Percentiles rank a stretch among this genome's conserved stretches.
Evolutionary conservation across 2,329 filamentous ascomycete species (phyloP).

Genomic region (Arthrobotrys sphaeroides): DNA sequence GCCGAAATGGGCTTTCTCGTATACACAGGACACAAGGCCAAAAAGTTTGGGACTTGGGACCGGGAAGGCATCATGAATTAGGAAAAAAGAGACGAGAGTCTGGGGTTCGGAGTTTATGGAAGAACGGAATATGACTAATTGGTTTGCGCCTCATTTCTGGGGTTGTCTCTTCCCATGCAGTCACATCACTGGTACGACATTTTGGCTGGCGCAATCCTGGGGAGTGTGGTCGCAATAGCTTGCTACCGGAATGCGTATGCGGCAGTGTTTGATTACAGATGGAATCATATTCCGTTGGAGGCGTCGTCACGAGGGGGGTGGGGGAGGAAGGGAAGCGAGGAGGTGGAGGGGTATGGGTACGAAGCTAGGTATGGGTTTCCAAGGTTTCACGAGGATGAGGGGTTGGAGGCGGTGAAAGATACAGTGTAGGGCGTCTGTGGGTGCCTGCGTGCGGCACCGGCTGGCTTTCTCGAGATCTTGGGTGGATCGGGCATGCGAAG

Average conservation of each 20-base stretch:
- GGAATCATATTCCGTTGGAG: constrained; percentile 31
- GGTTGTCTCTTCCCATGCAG: constrained; percentile 8
- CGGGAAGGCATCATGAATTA: constrained; percentile 7
- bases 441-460: background rate
- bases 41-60: constrained; percentile 4
- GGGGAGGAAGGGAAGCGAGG: background rate
- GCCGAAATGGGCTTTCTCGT: constrained; percentile 38
- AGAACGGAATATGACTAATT: constrained; percentile 8
- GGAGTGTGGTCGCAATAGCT: constrained; percentile 29
- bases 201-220: constrained; percentile 30
- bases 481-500: background rate
- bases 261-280: constrained; percentile 4
- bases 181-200: constrained; percentile 38
- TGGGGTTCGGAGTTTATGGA: constrained; percentile 13
- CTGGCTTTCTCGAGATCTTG: background rate
- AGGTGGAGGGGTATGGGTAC: constrained; percentile 2
- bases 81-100: constrained; percentile 21
- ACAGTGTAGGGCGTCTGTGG: background rate
- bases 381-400: background rate
- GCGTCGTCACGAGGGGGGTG: constrained; percentile 18
- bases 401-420: background rate
- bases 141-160: constrained; percentile 18
- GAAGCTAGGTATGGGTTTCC: constrained; percentile 16
- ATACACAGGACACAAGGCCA: background rate
- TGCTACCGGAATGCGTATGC: constrained; percentile 30